Percentiles rank a stretch among this genome's conserved stretches.
phyloP scores from a whole-genome alignment of 2,329 filamentous ascomycete species.

The Pestalotiopsis sp. region DNA sequence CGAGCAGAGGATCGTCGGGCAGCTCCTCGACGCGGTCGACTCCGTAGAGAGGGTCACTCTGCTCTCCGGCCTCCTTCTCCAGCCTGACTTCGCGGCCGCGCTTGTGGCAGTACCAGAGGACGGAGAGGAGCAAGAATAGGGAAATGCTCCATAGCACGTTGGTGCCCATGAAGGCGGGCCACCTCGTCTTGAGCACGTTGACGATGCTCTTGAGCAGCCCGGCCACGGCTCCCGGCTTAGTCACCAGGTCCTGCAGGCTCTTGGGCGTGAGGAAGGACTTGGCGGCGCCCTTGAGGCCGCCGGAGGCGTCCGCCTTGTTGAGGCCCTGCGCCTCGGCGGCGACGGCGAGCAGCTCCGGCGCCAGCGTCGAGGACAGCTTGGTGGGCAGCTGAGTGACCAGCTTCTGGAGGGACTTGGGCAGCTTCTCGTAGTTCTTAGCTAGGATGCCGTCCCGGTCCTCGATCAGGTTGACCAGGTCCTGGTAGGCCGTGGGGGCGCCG shows the following conservation, averaged over 20 bases:
- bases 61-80: slow-evolving; percentile 54
- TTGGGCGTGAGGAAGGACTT: slow-evolving; percentile 70
- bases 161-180: slow-evolving; percentile 87
- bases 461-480: slow-evolving; percentile 71
- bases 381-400: slow-evolving; percentile 81
- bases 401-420: slow-evolving; percentile 81
- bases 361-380: slow-evolving; percentile 75
- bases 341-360: slow-evolving; percentile 78
- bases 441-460: slow-evolving; percentile 63
- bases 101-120: slow-evolving; percentile 98
- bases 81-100: slow-evolving; percentile 84
- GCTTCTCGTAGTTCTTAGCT: slow-evolving; percentile 60
- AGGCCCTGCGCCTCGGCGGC: slow-evolving; percentile 74
- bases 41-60: slow-evolving; percentile 37
- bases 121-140: slow-evolving; percentile 84
- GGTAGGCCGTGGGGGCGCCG: slow-evolving; percentile 89
- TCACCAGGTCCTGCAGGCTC: slow-evolving; percentile 76
- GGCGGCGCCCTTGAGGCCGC: slow-evolving; percentile 53
- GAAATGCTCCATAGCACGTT: slow-evolving; percentile 90
- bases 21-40: slow-evolving; percentile 48
- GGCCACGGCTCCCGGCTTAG: slow-evolving; percentile 83
- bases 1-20: slow-evolving; percentile 46
- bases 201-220: slow-evolving; percentile 88
- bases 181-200: slow-evolving; percentile 80
- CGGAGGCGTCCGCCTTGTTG: slow-evolving; percentile 50